Evolutionary conservation across 192 early-diverging fungal species (phyloP).

Genomic region (Backusella australiensis): DNA sequence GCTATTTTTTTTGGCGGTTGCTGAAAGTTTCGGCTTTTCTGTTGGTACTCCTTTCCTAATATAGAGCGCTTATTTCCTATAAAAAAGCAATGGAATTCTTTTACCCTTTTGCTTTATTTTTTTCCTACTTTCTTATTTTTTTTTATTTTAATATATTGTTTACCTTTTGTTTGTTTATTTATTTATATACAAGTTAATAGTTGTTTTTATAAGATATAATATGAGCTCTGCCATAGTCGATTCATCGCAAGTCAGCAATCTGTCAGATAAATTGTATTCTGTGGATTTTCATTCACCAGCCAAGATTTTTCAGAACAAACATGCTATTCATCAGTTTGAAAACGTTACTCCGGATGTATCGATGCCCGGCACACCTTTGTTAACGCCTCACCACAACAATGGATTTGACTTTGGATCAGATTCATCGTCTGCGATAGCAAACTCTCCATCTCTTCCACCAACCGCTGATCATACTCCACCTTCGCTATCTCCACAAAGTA

Average conservation of each 20-base stretch:
- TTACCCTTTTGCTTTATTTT: not conserved
- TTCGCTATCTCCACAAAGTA: conserved; percentile 32
- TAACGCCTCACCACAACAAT: not conserved
- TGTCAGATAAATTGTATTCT: conserved; percentile 19
- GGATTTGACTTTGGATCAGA: not conserved
- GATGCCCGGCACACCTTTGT: conserved; percentile 31
- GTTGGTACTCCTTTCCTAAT: conserved; percentile 1
- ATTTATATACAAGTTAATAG: not conserved
- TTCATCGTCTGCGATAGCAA: not conserved
- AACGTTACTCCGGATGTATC: conserved; percentile 32
- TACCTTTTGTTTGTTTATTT: not conserved
- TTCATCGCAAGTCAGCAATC: conserved; percentile 7
- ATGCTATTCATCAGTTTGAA: conserved; percentile 30
- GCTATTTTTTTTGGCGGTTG: not conserved
- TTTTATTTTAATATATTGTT: not conserved
- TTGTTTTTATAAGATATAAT: not conserved
- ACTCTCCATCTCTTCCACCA: conserved; percentile 9
- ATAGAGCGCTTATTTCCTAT: not conserved
- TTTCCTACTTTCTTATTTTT: conserved; percentile 1
- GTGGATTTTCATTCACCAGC: conserved; percentile 33
- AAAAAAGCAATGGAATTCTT: not conserved
- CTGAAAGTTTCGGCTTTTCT: not conserved
- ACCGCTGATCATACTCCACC: conserved; percentile 30
- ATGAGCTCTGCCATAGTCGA: conserved; percentile 1
- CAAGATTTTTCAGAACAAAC: conserved; percentile 27